Conservation (phyloP, 257 asterid genomes). For the Nyctanthes arbortristis region DNA sequence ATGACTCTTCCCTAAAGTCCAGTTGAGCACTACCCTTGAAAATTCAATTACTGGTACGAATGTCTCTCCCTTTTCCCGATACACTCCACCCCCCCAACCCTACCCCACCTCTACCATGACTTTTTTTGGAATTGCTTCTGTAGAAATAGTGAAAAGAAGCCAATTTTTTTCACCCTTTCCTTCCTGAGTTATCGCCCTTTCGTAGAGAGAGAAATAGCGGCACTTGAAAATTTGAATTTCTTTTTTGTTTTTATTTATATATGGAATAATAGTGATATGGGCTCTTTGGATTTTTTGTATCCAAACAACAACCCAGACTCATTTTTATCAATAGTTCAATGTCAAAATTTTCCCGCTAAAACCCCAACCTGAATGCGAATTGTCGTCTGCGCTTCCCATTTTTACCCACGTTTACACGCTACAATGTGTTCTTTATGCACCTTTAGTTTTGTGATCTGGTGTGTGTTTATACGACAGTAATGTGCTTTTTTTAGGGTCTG, state of each 20-base stretch:
- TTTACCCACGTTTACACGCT: conserved; percentile 31
- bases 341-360: conserved; percentile 33
- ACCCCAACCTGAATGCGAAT: conserved; percentile 26
- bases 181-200: conserved; percentile 12
- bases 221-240: conserved; percentile 27
- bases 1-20: conserved; percentile 32
- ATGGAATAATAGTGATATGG: too few relatives aligned
- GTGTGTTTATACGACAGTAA: not conserved
- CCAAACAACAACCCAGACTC: not conserved
- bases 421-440: conserved; percentile 11
- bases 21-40: not conserved
- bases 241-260: too few relatives aligned
- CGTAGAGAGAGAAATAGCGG: conserved; percentile 46
- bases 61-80: conserved; percentile 13
- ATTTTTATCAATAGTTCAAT: not conserved
- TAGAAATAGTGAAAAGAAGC: conserved; percentile 39
- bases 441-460: not conserved
- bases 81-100: not conserved
- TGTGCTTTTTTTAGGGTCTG: conserved; percentile 40
- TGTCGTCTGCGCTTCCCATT: not conserved
- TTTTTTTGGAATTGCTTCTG: conserved; percentile 30
- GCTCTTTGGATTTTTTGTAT: conserved; percentile 13
- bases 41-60: conserved; percentile 48
- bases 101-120: not conserved
- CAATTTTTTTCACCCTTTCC: not conserved